A percentile compares a stretch with the other conserved stretches of the same genome.
phyloP scores from a whole-genome alignment of 2,329 filamentous ascomycete genomes.

The Trichoderma atrobrunneum region DNA sequence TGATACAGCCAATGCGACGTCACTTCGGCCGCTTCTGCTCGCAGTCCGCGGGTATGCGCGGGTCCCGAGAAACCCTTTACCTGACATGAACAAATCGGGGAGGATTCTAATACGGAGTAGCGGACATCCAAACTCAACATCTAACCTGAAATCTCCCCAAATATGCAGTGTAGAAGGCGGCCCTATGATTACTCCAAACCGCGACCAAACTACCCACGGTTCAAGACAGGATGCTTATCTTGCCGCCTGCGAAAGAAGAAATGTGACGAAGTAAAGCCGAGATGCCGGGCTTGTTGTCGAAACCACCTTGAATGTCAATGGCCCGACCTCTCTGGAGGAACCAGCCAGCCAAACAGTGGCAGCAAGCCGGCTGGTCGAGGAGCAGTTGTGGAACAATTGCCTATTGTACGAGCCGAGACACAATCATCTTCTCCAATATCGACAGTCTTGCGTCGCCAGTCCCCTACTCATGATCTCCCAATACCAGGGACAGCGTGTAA shows the following conservation, averaged over 20 bases:
- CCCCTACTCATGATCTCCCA: neutral
- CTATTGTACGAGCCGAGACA: neutral
- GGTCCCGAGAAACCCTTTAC: neutral
- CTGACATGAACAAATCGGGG: neutral
- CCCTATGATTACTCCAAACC: conserved; percentile 20
- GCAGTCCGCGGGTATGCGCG: neutral
- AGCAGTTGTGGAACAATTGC: neutral
- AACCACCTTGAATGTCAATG: conserved; percentile 26
- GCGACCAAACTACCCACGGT: conserved; percentile 1
- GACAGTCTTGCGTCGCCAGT: neutral
- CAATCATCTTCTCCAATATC: neutral
- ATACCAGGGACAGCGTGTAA: neutral
- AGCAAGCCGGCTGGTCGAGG: neutral
- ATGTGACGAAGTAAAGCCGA: conserved; percentile 37
- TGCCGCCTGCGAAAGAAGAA: conserved; percentile 42
- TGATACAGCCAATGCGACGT: neutral
- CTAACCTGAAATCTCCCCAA: neutral
- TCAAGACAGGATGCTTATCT: conserved; percentile 34
- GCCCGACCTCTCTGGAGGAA: neutral
- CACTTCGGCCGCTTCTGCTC: neutral
- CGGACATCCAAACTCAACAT: neutral
- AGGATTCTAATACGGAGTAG: neutral
- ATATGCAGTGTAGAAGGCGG: conserved; percentile 1
- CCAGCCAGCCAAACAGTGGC: neutral
- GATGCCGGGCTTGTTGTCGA: conserved; percentile 32